phyloP scores from a whole-genome alignment of 2,329 filamentous ascomycete genomes.

The Didymella glomerata region DNA sequence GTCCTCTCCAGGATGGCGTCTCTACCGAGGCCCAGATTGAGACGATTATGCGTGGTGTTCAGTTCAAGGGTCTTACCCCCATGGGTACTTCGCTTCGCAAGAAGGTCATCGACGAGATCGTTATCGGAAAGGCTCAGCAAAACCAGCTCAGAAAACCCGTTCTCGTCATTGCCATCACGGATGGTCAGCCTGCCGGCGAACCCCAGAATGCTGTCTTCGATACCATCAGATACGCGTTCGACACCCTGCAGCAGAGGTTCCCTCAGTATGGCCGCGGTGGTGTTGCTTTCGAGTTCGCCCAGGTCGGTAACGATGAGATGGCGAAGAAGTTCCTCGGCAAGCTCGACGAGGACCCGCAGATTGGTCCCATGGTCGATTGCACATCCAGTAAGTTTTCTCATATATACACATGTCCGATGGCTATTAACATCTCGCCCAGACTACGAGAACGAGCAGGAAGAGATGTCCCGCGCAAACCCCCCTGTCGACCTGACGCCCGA shows the following conservation, averaged over 20 bases:
- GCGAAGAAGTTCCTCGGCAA: constrained; percentile 70
- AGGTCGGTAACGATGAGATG: constrained; percentile 72
- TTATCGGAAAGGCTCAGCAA: constrained; percentile 62
- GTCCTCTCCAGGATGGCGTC: constrained; percentile 62
- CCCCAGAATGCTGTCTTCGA: constrained; percentile 64
- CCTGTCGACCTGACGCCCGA: constrained; percentile 71
- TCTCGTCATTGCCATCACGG: constrained; percentile 71
- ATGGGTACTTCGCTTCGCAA: constrained; percentile 69
- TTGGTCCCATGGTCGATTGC: constrained; percentile 71
- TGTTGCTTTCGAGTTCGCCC: constrained; percentile 73
- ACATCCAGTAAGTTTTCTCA: constrained; percentile 66
- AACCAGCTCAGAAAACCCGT: constrained; percentile 69
- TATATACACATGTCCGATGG: background rate
- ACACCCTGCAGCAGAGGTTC: constrained; percentile 57
- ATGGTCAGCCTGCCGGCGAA: constrained; percentile 72
- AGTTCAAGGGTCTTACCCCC: constrained; percentile 72
- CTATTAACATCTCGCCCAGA: constrained; percentile 53
- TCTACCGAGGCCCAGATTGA: constrained; percentile 66
- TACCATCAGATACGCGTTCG: constrained; percentile 63
- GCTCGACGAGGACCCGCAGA: constrained; percentile 69
- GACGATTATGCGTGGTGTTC: constrained; percentile 64
- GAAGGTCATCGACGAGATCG: constrained; percentile 70
- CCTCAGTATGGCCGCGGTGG: constrained; percentile 64
- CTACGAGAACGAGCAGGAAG: constrained; percentile 72
- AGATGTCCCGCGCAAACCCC: constrained; percentile 69